Evolutionary conservation across 345 rosid genomes (phyloP).

Genomic region (Syzygium jambos): DNA sequence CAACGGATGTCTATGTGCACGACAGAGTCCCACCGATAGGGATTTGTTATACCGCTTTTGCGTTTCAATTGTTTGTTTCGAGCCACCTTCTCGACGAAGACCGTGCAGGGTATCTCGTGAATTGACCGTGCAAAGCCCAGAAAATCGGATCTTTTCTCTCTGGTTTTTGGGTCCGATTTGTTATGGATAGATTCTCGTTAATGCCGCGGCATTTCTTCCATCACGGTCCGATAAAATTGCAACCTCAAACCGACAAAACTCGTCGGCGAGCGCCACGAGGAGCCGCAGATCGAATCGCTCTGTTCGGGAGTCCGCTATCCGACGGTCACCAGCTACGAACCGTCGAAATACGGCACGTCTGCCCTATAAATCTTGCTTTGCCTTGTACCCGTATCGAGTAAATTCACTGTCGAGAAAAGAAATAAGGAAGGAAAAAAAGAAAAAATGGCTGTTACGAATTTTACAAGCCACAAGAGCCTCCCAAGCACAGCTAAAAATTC

Average conservation of each 20-base stretch:
- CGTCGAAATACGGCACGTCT: too few relatives aligned
- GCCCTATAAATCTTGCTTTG: neutral
- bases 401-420: neutral
- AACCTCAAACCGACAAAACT: neutral
- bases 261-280: neutral
- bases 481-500: neutral
- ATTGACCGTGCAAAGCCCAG: neutral
- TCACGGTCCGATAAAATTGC: neutral
- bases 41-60: neutral
- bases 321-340: rapidly evolving
- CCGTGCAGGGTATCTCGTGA: rapidly evolving
- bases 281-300: neutral
- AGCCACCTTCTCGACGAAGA: neutral
- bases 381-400: neutral
- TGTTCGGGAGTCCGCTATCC: neutral
- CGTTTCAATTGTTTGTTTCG: neutral
- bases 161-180: neutral
- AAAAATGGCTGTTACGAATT: too few relatives aligned
- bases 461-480: neutral
- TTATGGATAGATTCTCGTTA: neutral
- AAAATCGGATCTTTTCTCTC: neutral
- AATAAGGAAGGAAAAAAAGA: neutral
- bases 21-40: neutral
- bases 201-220: neutral
- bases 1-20: neutral